phyloP scores from a whole-genome alignment of 2,329 filamentous ascomycete genomes.

The Lomentospora prolificans region DNA sequence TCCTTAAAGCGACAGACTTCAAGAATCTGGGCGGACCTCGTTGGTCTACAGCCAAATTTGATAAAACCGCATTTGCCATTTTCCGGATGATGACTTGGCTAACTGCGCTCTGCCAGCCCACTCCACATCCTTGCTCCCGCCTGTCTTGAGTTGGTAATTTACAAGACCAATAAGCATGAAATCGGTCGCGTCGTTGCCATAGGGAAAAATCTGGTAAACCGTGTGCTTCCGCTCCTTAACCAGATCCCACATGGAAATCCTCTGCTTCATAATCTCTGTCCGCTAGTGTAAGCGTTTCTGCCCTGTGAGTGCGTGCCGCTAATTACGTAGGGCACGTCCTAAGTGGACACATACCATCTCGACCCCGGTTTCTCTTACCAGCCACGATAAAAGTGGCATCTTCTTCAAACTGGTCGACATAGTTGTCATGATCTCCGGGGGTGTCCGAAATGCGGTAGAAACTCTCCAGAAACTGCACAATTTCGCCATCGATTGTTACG shows the following conservation, averaged over 20 bases:
- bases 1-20: background rate
- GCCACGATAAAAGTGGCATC: slow-evolving; percentile 22
- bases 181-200: slow-evolving; percentile 16
- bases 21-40: background rate
- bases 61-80: slow-evolving; percentile 42
- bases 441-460: slow-evolving; percentile 23
- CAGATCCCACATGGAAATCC: slow-evolving; percentile 21
- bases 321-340: background rate
- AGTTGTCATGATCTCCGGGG: slow-evolving; percentile 19
- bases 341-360: slow-evolving; percentile 14
- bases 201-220: slow-evolving; percentile 20
- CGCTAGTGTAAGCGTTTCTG: slow-evolving; percentile 1
- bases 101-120: slow-evolving; percentile 47
- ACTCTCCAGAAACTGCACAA: slow-evolving; percentile 17
- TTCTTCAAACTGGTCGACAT: slow-evolving; percentile 18
- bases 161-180: slow-evolving; percentile 24
- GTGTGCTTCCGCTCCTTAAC: slow-evolving; percentile 20
- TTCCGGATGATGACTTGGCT: slow-evolving; percentile 29
- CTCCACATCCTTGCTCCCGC: slow-evolving; percentile 26
- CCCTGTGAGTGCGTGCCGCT: background rate
- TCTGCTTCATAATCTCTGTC: slow-evolving; percentile 19
- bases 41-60: slow-evolving; percentile 36
- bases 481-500: slow-evolving; percentile 13
- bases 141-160: slow-evolving; percentile 17
- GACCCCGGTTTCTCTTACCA: slow-evolving; percentile 16